A percentile compares a stretch with the other conserved stretches of the same genome.
phyloP scores from a whole-genome alignment of 2,329 filamentous ascomycete species.

The Albophoma yamanashiensis region DNA sequence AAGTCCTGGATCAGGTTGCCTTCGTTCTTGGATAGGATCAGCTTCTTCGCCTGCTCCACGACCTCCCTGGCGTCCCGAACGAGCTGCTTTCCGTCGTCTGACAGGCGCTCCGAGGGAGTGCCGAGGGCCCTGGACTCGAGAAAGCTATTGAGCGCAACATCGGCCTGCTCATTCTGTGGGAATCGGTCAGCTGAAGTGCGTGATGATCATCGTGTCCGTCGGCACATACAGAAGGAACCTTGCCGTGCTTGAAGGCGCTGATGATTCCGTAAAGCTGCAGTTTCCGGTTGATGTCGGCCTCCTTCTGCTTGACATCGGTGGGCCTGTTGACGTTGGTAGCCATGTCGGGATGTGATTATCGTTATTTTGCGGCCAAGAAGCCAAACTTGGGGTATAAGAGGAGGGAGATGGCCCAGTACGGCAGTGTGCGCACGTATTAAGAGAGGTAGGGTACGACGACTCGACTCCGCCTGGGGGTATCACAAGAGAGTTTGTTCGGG shows the following conservation, averaged over 20 bases:
- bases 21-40: slow-evolving; percentile 88
- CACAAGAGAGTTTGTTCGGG: slow-evolving; percentile 12
- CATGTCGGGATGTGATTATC: slow-evolving; percentile 16
- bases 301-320: slow-evolving; percentile 63
- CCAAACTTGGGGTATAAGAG: background rate
- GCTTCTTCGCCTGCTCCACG: slow-evolving; percentile 71
- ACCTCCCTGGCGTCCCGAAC: slow-evolving; percentile 69
- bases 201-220: background rate
- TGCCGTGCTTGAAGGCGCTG: slow-evolving; percentile 75
- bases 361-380: slow-evolving; percentile 1
- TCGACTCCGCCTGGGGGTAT: slow-evolving; percentile 12
- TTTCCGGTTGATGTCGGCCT: slow-evolving; percentile 84
- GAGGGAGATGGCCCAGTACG: background rate
- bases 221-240: slow-evolving; percentile 69
- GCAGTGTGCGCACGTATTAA: background rate
- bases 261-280: slow-evolving; percentile 90
- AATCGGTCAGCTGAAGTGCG: background rate
- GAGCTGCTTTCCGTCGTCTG: slow-evolving; percentile 68
- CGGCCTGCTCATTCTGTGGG: slow-evolving; percentile 80
- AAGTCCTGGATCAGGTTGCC: slow-evolving; percentile 94
- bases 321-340: slow-evolving; percentile 57
- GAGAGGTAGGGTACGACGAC: background rate
- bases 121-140: slow-evolving; percentile 60
- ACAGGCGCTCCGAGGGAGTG: slow-evolving; percentile 66
- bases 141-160: slow-evolving; percentile 85